Evolutionary conservation across 139 green algal species (phyloP).

Genomic region (Haematococcus lacustris): DNA sequence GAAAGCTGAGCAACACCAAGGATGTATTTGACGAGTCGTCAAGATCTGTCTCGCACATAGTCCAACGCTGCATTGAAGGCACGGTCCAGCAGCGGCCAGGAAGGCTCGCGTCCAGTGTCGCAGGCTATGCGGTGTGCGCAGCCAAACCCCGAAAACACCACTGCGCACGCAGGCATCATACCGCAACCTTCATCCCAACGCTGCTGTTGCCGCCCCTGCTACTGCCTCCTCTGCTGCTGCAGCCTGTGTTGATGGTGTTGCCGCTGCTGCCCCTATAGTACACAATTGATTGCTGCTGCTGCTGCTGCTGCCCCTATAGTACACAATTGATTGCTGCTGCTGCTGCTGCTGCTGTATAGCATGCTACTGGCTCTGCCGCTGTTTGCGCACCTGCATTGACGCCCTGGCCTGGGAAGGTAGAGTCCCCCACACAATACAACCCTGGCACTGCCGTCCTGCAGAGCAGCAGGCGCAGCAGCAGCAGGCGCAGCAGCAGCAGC

Average conservation of each 20-base stretch:
- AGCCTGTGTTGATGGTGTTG: not conserved
- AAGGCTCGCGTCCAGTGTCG: slow-evolving; percentile 66
- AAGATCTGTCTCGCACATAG: slow-evolving; percentile 33
- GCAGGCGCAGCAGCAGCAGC: too few species aligned
- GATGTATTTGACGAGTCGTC: too few species aligned
- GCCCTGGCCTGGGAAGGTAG: slow-evolving; percentile 83
- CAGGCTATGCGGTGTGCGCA: slow-evolving; percentile 83
- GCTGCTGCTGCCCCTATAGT: too few species aligned
- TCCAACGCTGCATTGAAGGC: slow-evolving; percentile 51
- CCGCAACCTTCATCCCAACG: not conserved
- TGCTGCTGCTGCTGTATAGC: too few species aligned
- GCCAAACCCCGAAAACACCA: slow-evolving; percentile 91
- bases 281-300: too few species aligned
- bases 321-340: too few species aligned
- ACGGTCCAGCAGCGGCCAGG: slow-evolving; percentile 55
- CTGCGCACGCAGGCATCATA: slow-evolving; percentile 24
- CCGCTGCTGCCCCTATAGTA: too few species aligned
- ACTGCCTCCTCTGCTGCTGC: too few species aligned
- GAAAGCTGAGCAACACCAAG: too few species aligned
- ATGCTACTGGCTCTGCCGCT: not conserved
- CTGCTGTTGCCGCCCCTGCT: not conserved
- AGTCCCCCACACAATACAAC: slow-evolving; percentile 95
- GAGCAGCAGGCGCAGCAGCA: too few species aligned
- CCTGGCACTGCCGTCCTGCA: slow-evolving; percentile 44
- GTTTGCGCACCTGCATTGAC: slow-evolving; percentile 9